Conservation (phyloP, 2,329 filamentous ascomycete genomes). For the Aspergillus puulaauensis region DNA sequence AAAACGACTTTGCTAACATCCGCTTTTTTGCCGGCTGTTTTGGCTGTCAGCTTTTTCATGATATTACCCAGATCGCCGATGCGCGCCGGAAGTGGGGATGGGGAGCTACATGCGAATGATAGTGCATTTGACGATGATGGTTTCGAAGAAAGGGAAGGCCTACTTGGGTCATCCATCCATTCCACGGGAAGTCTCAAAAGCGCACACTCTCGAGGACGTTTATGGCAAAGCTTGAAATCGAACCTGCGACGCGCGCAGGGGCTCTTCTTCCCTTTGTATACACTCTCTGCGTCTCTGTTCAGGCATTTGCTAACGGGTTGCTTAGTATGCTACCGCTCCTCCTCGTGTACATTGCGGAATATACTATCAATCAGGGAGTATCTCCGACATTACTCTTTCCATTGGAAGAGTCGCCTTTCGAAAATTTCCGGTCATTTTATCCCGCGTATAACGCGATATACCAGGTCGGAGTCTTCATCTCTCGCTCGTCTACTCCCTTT, state of each 20-base stretch:
- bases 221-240: conserved; percentile 42
- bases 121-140: conserved; percentile 27
- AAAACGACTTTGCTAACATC: conserved; percentile 72
- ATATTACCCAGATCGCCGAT: conserved; percentile 71
- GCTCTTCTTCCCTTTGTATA: conserved; percentile 71
- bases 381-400: conserved; percentile 88
- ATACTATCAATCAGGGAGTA: conserved; percentile 95
- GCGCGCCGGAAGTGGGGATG: conserved; percentile 56
- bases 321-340: conserved; percentile 81
- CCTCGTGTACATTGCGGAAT: conserved; percentile 92
- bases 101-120: conserved; percentile 40
- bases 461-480: conserved; percentile 92
- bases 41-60: conserved; percentile 81
- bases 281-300: conserved; percentile 3
- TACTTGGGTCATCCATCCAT: conserved; percentile 26
- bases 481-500: conserved; percentile 86
- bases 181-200: conserved; percentile 20
- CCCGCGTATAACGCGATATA: conserved; percentile 94
- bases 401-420: conserved; percentile 71
- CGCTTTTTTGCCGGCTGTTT: conserved; percentile 74
- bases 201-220: conserved; percentile 13
- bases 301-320: conserved; percentile 11
- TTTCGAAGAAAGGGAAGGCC: conserved; percentile 28
- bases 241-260: conserved; percentile 65
- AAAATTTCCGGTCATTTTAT: conserved; percentile 82